phyloP scores from a whole-genome alignment of 179 eudicot species.

The Nepenthes alata region DNA sequence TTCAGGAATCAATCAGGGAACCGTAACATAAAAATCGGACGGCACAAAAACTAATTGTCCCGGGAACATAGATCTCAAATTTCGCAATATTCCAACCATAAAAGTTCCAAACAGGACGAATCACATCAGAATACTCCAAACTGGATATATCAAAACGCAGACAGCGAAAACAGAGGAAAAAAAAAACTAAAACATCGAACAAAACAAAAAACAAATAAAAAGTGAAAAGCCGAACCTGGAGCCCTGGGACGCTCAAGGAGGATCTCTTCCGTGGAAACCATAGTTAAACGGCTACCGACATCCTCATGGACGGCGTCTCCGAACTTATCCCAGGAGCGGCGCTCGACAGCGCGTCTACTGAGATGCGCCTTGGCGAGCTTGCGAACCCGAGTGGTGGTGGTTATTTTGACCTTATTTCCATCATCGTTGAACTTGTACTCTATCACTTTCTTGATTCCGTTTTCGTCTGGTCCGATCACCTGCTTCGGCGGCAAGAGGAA shows the following conservation, averaged over 20 bases:
- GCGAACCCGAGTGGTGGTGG: conserved; percentile 53
- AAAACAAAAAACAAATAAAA: neutral
- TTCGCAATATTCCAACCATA: too few species aligned
- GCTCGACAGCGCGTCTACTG: conserved; percentile 62
- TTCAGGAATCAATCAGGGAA: too few species aligned
- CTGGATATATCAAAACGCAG: too few species aligned
- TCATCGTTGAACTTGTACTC: conserved; percentile 42
- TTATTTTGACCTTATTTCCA: conserved; percentile 44
- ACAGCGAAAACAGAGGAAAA: neutral
- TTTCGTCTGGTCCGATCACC: conserved; percentile 39
- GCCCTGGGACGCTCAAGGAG: conserved; percentile 49
- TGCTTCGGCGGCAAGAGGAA: conserved; percentile 38
- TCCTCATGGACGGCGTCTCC: conserved; percentile 74
- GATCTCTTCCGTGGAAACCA: conserved; percentile 72
- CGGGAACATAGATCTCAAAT: too few species aligned
- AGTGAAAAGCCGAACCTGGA: conserved; percentile 26
- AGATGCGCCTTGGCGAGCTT: conserved; percentile 55
- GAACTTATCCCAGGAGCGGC: conserved; percentile 64
- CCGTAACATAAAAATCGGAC: too few species aligned
- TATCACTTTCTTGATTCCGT: conserved; percentile 35
- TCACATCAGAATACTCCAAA: neutral
- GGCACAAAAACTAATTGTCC: too few species aligned
- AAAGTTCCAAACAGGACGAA: too few species aligned
- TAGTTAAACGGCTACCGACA: conserved; percentile 45
- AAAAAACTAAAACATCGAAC: neutral